phyloP scores from a whole-genome alignment of 257 asterid genomes.

The Linaria vulgaris region DNA sequence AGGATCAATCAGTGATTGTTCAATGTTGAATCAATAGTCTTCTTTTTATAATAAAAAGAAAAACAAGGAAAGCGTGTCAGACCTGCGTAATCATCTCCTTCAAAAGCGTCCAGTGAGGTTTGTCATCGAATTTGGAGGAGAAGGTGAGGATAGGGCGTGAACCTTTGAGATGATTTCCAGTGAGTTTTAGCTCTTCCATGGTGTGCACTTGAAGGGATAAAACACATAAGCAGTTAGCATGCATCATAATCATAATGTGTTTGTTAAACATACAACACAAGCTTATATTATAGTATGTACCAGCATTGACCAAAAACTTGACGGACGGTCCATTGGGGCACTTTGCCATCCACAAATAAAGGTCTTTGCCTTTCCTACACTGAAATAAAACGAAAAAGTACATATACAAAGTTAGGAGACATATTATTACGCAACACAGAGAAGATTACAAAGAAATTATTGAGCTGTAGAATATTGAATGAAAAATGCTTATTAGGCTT shows the following conservation, averaged over 20 bases:
- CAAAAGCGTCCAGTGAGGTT: constrained; percentile 68
- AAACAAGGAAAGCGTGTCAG: not conserved
- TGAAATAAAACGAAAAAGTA: constrained; percentile 30
- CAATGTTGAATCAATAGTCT: not conserved
- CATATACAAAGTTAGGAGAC: not conserved
- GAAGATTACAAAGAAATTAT: not conserved
- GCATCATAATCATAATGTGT: not conserved
- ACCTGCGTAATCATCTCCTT: constrained; percentile 77
- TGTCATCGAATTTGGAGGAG: constrained; percentile 58
- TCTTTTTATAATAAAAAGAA: not conserved
- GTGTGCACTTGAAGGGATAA: constrained; percentile 68
- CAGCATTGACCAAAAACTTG: constrained; percentile 93
- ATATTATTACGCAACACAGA: not conserved
- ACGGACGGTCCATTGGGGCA: constrained; percentile 98
- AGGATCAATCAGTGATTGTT: not conserved
- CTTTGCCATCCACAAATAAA: constrained; percentile 94
- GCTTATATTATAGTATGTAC: constrained; percentile 29
- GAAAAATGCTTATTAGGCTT: too few species aligned
- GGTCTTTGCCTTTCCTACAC: constrained; percentile 98
- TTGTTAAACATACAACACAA: not conserved
- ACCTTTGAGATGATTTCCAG: constrained; percentile 87
- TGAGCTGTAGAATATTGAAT: too few species aligned
- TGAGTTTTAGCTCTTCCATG: constrained; percentile 94
- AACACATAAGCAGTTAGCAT: constrained; percentile 12
- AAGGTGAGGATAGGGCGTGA: constrained; percentile 73